Conservation (phyloP, 306 rosid genomes). For the Cicer chorassanicum region DNA sequence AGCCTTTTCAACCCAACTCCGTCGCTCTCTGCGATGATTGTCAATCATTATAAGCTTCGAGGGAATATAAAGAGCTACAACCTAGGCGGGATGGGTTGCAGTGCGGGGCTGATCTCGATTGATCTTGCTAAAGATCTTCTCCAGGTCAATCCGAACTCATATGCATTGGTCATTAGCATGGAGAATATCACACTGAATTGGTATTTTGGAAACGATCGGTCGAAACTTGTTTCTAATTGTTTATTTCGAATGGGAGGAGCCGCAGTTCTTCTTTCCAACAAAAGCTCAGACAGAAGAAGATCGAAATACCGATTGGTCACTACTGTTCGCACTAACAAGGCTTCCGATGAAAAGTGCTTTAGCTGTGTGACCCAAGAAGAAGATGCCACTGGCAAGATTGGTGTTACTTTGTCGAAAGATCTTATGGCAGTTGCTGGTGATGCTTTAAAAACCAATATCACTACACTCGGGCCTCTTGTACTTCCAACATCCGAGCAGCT, state of each 20-base stretch:
- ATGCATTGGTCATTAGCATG: conserved; percentile 87
- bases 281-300: conserved; percentile 73
- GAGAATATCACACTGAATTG: conserved; percentile 95
- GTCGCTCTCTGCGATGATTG: conserved; percentile 88
- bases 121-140: conserved; percentile 92
- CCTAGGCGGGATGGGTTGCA: conserved; percentile 96
- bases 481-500: conserved; percentile 90
- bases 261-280: conserved; percentile 79
- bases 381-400: conserved; percentile 70
- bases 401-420: conserved; percentile 89
- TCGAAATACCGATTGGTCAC: conserved; percentile 74
- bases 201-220: conserved; percentile 89
- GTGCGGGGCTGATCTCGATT: conserved; percentile 87
- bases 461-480: conserved; percentile 88
- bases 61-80: conserved; percentile 80
- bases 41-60: conserved; percentile 87
- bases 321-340: conserved; percentile 88
- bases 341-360: conserved; percentile 85
- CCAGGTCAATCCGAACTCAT: conserved; percentile 84
- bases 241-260: conserved; percentile 94
- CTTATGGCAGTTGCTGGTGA: conserved; percentile 94
- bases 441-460: conserved; percentile 86
- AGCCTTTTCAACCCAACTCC: conserved; percentile 92
- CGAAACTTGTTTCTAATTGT: conserved; percentile 88
- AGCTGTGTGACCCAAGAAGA: conserved; percentile 91